Evolutionary conservation across 371 early-diverging fungal genomes (phyloP).

Genomic region (Mortierella sp.): DNA sequence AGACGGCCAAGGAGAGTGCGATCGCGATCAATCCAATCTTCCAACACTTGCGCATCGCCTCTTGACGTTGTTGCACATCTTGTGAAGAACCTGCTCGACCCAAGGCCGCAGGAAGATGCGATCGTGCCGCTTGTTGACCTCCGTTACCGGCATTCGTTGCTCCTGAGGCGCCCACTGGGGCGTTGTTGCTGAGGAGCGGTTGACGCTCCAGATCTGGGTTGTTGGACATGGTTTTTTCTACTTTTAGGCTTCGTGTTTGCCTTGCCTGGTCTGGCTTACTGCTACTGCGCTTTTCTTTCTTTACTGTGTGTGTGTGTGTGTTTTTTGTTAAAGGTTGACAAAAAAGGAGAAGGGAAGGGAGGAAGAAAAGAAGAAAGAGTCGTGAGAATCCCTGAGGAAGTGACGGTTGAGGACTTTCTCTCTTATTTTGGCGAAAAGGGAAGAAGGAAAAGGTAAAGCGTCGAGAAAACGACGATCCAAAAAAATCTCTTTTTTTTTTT

Average conservation of each 20-base stretch:
- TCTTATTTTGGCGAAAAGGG: no score
- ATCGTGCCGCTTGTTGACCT: slow-evolving; percentile 20
- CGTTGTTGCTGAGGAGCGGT: slow-evolving; percentile 19
- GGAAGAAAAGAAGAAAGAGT: not conserved
- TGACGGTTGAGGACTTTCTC: no score
- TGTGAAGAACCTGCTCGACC: slow-evolving; percentile 7
- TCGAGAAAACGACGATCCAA: no score
- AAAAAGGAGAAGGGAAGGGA: not conserved
- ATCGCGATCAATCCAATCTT: slow-evolving; percentile 25
- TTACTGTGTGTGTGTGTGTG: no score
- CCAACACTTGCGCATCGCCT: slow-evolving; percentile 25
- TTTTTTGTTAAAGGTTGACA: not conserved
- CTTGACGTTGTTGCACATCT: slow-evolving; percentile 14
- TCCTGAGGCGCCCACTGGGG: not conserved
- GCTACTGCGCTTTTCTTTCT: not conserved
- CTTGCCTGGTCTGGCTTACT: no score
- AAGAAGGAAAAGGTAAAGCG: no score
- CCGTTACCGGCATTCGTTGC: not conserved
- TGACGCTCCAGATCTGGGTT: slow-evolving; percentile 44
- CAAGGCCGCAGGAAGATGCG: slow-evolving; percentile 32
- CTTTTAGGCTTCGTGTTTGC: not conserved
- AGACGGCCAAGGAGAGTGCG: slow-evolving; percentile 17
- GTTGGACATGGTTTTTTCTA: slow-evolving; percentile 15
- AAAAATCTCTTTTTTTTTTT: no score
- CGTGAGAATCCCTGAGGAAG: no score